Conservation (phyloP, 176 grass and related monocot species). For the Themeda triandra region DNA sequence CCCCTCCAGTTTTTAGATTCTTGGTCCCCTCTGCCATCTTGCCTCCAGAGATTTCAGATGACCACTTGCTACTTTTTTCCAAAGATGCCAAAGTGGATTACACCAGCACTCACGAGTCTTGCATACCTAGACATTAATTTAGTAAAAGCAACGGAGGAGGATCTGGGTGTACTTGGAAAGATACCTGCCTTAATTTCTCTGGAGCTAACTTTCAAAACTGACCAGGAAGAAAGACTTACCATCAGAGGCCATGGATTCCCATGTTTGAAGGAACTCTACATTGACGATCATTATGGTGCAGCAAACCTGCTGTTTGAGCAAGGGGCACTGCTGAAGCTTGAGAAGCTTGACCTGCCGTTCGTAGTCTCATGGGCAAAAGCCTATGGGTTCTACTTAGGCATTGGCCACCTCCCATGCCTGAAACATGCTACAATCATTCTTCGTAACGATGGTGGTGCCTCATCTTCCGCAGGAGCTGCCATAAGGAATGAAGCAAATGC, state of each 20-base stretch:
- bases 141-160: background rate
- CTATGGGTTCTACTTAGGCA: background rate
- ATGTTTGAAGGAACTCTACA: background rate
- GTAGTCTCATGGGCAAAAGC: background rate
- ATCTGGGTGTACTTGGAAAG: background rate
- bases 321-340: background rate
- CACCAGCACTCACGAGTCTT: background rate
- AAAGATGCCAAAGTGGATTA: background rate
- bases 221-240: background rate
- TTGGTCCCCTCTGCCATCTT: slow-evolving; percentile 11
- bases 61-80: background rate
- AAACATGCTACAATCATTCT: background rate
- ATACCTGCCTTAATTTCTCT: background rate
- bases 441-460: rapidly evolving
- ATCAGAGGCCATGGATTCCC: background rate
- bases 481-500: background rate
- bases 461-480: background rate
- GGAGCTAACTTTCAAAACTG: background rate
- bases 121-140: background rate
- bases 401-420: background rate
- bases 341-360: background rate
- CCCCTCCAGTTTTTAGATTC: background rate
- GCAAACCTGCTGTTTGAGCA: background rate
- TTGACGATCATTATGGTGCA: rapidly evolving
- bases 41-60: background rate